Evolutionary conservation across 495 filamentous ascomycete species (phyloP), one percentile per base, ranked within the genome.

Genomic region (Astrocystis sublimbata): DNA sequence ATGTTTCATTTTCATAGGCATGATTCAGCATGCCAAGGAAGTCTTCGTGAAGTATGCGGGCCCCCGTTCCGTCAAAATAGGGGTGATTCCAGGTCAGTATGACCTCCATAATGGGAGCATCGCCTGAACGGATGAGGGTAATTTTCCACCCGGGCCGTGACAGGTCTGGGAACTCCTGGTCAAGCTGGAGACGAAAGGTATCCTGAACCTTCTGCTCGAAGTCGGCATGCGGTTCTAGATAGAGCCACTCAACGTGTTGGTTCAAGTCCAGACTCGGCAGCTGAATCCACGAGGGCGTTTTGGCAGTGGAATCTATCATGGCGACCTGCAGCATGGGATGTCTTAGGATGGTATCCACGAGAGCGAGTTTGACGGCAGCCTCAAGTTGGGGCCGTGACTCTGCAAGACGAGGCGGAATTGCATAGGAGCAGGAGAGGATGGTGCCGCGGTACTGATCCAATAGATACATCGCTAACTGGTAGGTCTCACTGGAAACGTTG

Each of bases 21-120:
- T 41, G 30, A 58, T 70, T 65, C 17, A 74, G 51, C 5, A 53
- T 68, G 43, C 54, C 58, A 23, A 71, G 24, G 15, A 74, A 35
- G n/a, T 60, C 53, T 46, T 64, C 33, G 30, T 68, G 68, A 50
- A 74, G 72, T 8, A 67, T 60, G 50, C 66, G 63, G 1, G 64
- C 71, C 43, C 71, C 69, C 24, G 65, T 35, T 21, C 71, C 71
- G 57, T 74, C 71, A 2, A 10, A 41, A 30, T 70, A 47, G 9
- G 62, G 69, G 35, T 74, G 71, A 46, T 72, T 70, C 55, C 60
- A 72, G 33, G 60, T 63, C 56, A 71, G 66, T 13, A 68, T 45
- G 3, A 66, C 49, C 42, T 74, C 69, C 26, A 72, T 56, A 31
- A 42, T 58, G 30, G 41, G 21, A 1, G 42, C n/a, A 9, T 41